These are phyloP conservation scores for Wickerhamomyces queroliae DNA, from an alignment of 805 yeast species.

Conservation along the genomic window DNA sequence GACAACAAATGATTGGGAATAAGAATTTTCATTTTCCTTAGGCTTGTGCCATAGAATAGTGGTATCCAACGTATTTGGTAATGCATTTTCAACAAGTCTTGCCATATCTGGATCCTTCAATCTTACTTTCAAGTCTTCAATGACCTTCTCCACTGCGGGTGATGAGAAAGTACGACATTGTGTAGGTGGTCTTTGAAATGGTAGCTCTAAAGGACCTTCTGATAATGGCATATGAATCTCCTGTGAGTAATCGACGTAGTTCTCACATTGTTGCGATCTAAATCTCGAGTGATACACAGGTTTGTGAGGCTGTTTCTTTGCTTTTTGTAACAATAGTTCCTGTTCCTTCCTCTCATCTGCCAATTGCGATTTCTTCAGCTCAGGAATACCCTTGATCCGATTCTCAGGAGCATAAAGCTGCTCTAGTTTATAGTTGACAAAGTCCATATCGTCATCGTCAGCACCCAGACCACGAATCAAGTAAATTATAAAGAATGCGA, in stretches of 20 bases:
- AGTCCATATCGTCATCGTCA: conserved; percentile 2
- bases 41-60: conserved; percentile 66
- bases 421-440: conserved; percentile 1
- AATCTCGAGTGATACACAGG: not conserved
- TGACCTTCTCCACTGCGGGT: conserved; percentile 51
- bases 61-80: conserved; percentile 87
- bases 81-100: conserved; percentile 70
- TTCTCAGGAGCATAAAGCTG: not conserved
- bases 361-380: not conserved
- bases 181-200: conserved; percentile 71
- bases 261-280: conserved; percentile 39
- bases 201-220: conserved; percentile 46
- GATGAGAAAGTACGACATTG: conserved; percentile 72
- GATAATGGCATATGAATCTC: conserved; percentile 50
- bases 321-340: not conserved
- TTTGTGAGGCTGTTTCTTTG: not conserved
- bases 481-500: conserved; percentile 1
- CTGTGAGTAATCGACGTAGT: conserved; percentile 57
- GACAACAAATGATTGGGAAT: conserved; percentile 67
- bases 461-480: not conserved
- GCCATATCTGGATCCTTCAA: conserved; percentile 63
- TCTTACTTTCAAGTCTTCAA: conserved; percentile 43
- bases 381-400: not conserved
- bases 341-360: conserved; percentile 4
- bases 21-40: conserved; percentile 5